phyloP scores from a whole-genome alignment of 352 stramenopile species.

The Globisporangium irregulare region DNA sequence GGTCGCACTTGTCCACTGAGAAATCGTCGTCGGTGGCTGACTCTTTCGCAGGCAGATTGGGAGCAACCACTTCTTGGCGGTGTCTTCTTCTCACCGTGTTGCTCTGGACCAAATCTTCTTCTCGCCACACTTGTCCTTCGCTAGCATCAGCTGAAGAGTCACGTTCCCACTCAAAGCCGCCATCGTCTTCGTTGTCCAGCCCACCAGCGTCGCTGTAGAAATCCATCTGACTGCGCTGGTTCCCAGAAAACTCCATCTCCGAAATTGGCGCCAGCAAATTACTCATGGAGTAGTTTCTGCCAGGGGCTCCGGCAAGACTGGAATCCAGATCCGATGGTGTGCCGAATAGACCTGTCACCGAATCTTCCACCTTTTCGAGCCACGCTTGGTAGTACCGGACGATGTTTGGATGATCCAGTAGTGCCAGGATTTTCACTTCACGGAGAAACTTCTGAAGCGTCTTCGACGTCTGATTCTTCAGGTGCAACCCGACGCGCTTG shows the following conservation, averaged over 20 bases:
- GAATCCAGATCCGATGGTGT: slow-evolving; percentile 28
- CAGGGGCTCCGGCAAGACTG: slow-evolving; percentile 28
- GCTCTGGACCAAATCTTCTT: slow-evolving; percentile 49
- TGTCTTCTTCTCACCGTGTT: slow-evolving; percentile 7
- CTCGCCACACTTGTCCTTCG: slow-evolving; percentile 51
- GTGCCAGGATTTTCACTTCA: slow-evolving; percentile 91
- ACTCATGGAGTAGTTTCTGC: slow-evolving; percentile 64
- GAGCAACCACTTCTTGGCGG: slow-evolving; percentile 12
- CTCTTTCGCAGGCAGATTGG: slow-evolving; percentile 15
- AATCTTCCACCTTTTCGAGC: slow-evolving; percentile 85
- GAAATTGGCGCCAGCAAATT: slow-evolving; percentile 72
- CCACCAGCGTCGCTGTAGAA: slow-evolving; percentile 53
- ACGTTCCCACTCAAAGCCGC: slow-evolving; percentile 78
- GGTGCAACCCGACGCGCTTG: slow-evolving; percentile 84
- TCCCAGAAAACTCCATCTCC: slow-evolving; percentile 60
- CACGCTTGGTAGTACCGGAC: slow-evolving; percentile 92
- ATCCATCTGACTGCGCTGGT: slow-evolving; percentile 34
- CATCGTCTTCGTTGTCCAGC: slow-evolving; percentile 46
- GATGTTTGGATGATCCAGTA: slow-evolving; percentile 92
- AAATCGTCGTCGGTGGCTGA: slow-evolving; percentile 41
- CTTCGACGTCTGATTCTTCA: slow-evolving; percentile 87
- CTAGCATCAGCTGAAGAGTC: slow-evolving; percentile 36
- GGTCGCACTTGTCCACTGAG: slow-evolving; percentile 62
- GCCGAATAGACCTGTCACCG: slow-evolving; percentile 18
- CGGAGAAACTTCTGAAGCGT: slow-evolving; percentile 92